Evolutionary conservation across 352 stramenopile species (phyloP), one percentile per base, ranked within the genome.

Genomic region (Globisporangium sylvaticum): DNA sequence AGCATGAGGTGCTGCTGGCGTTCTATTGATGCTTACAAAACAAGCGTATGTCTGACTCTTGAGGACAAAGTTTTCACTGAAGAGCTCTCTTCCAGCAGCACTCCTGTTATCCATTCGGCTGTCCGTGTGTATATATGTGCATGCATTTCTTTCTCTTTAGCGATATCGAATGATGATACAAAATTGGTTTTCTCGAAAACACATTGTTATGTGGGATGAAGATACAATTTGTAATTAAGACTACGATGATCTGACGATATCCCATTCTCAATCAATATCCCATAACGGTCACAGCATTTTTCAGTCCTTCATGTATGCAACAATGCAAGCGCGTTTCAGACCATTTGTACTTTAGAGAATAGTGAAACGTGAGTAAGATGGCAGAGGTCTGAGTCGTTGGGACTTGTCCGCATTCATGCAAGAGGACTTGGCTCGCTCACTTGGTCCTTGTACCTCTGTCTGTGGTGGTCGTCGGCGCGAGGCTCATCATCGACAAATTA

Each of bases 11-110:
- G 22, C 31, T 32, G 24, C 42, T 65, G 53, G 64, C 46, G 64
- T 61, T 83, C 74, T 90, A 59, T 54, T 86, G 83, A 91, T 93
- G 83, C 68, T 73, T 67, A 80, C n/a, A 71, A 66, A 91, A 92
- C 83, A 94, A 94, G 85, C 85, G 83, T 94, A 94, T 94, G 85
- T 92, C 85, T 88, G 84, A 90, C 72, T 78, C 64, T 80, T 92
- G 84, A 90, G 75, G 84, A 89, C 77, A 89, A 72, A 22, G 27
- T 66, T 75, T 78, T 70, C 54, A 62, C 78, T 84, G 77, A 88
- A 84, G 75, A 81, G 81, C 62, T 71, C 53, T 32, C 32, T 39
- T 32, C 22, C 22, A 64, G 37, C 24, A 64, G 27, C 29, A 25
- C 29, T 3, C 27, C 53, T 42, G 5, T 50, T 25, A 24, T 25